Evolutionary conservation across 257 asterid genomes (phyloP).

Genomic region (Ilex aquifolium): DNA sequence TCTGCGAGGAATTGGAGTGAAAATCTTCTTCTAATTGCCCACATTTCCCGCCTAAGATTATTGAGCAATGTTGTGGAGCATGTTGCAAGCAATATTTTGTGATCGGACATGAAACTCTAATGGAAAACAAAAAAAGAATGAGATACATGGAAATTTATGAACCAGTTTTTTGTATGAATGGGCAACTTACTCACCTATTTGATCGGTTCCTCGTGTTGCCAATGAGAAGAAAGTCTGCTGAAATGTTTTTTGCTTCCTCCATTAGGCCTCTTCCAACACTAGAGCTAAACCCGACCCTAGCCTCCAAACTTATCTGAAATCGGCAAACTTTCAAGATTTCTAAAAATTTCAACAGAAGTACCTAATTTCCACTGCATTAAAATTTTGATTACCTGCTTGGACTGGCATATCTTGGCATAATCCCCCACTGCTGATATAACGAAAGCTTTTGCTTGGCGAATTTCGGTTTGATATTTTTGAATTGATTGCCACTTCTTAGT

Average conservation of each 20-base stretch:
- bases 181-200: conserved; percentile 38
- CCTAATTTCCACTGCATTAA: neutral
- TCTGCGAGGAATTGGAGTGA: conserved; percentile 17
- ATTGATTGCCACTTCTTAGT: conserved; percentile 32
- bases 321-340: neutral
- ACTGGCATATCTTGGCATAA: conserved; percentile 47
- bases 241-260: conserved; percentile 49
- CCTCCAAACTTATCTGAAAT: conserved; percentile 67
- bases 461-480: conserved; percentile 42
- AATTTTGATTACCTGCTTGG: conserved; percentile 41
- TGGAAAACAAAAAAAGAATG: conserved; percentile 13
- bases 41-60: conserved; percentile 39
- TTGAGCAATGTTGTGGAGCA: conserved; percentile 58
- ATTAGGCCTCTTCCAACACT: conserved; percentile 48
- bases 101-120: conserved; percentile 32
- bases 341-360: neutral
- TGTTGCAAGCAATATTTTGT: conserved; percentile 46
- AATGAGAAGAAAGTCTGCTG: conserved; percentile 57
- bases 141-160: neutral
- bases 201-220: conserved; percentile 35
- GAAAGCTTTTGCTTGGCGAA: conserved; percentile 69
- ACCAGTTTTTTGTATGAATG: conserved; percentile 11
- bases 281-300: conserved; percentile 56
- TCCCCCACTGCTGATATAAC: conserved; percentile 65
- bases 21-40: conserved; percentile 9